Conservation (phyloP, 805 yeast species). For the Saturnispora dispora region DNA sequence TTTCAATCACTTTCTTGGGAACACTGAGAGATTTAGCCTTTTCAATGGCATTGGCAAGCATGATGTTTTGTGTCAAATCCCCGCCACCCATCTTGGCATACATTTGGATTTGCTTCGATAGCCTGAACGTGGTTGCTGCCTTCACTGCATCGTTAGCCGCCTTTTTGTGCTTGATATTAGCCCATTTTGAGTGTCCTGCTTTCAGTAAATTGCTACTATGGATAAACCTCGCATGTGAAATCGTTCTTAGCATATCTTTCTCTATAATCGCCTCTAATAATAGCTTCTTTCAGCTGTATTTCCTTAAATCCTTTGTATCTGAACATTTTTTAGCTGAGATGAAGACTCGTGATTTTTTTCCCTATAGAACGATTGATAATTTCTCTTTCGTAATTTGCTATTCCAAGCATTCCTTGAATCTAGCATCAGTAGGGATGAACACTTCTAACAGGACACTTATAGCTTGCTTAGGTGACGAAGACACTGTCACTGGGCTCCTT, state of each 20-base stretch:
- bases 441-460: conserved; percentile 60
- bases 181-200: conserved; percentile 93
- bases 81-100: conserved; percentile 68
- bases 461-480: conserved; percentile 97
- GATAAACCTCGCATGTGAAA: not conserved
- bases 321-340: not conserved
- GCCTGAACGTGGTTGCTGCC: conserved; percentile 57
- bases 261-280: not conserved
- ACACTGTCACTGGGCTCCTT: conserved; percentile 90
- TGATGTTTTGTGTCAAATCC: conserved; percentile 52
- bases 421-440: conserved; percentile 5
- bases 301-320: not conserved
- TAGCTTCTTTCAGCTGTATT: not conserved
- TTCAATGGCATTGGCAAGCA: conserved; percentile 65
- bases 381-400: not conserved
- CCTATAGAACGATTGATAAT: not conserved
- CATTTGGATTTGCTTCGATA: conserved; percentile 64
- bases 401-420: not conserved
- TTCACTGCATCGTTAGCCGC: conserved; percentile 83
- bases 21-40: conserved; percentile 69
- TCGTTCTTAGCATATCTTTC: not conserved
- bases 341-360: not conserved
- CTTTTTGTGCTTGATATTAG: conserved; percentile 86
- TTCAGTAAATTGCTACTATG: not conserved
- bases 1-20: conserved; percentile 76